Conservation (phyloP, 176 grass and related monocot species). For the Thinopyrum elongatum region DNA sequence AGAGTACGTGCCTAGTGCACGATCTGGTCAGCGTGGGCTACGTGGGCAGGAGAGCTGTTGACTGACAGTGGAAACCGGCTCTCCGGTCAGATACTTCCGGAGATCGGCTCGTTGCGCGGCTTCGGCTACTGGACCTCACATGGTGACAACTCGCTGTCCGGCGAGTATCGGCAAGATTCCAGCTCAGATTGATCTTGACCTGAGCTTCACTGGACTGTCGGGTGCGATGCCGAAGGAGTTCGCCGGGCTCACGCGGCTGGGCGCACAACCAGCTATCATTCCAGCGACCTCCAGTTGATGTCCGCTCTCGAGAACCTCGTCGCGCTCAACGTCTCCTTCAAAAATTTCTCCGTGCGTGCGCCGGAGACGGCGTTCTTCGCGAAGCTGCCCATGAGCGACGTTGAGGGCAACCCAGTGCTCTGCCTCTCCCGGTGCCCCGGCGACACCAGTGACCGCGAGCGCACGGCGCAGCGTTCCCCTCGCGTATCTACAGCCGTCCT, state of each 20-base stretch:
- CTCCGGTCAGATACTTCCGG: slow-evolving; percentile 45
- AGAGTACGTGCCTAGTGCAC: too few species aligned
- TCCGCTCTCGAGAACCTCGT: background rate
- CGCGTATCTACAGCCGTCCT: background rate
- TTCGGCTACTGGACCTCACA: slow-evolving; percentile 66
- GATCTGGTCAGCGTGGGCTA: too few species aligned
- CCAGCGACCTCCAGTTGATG: slow-evolving; percentile 54
- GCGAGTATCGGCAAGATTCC: slow-evolving; percentile 65
- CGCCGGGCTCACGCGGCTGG: slow-evolving; percentile 36
- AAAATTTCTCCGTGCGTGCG: slow-evolving; percentile 48
- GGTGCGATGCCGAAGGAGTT: slow-evolving; percentile 57
- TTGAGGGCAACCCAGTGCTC: slow-evolving; percentile 68
- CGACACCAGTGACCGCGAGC: slow-evolving; percentile 12
- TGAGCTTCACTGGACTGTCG: slow-evolving; percentile 66
- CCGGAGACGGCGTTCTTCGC: slow-evolving; percentile 72
- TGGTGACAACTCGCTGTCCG: slow-evolving; percentile 55
- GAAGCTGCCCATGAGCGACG: slow-evolving; percentile 61
- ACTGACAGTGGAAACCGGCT: slow-evolving; percentile 41
- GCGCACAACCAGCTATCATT: slow-evolving; percentile 49
- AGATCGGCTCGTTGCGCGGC: slow-evolving; percentile 58
- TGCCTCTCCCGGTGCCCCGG: slow-evolving; percentile 66
- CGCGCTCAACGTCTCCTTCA: slow-evolving; percentile 55
- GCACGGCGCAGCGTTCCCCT: background rate
- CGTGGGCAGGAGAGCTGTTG: too few species aligned
- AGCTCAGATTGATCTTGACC: slow-evolving; percentile 57